Evolutionary conservation across 2,329 filamentous ascomycete genomes (phyloP).

Genomic region (Epichloe aotearoae): DNA sequence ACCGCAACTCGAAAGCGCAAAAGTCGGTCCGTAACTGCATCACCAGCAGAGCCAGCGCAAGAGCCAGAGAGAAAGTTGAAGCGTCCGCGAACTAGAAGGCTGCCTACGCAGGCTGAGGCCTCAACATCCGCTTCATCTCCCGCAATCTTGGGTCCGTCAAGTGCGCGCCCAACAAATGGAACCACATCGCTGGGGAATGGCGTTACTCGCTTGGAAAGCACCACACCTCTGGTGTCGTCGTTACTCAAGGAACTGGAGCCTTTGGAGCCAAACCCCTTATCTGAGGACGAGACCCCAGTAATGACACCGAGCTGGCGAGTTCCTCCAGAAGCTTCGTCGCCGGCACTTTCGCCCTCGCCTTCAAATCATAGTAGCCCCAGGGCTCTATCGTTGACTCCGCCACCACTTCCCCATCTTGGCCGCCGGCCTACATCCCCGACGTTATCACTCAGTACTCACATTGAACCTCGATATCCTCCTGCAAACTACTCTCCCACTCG

Average conservation of each 20-base stretch:
- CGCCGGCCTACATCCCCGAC: constrained; percentile 50
- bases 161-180: constrained; percentile 7
- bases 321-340: constrained; percentile 36
- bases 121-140: constrained; percentile 28
- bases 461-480: constrained; percentile 61
- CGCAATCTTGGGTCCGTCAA: constrained; percentile 16
- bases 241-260: constrained; percentile 78
- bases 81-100: constrained; percentile 65
- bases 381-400: constrained; percentile 55
- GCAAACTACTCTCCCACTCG: constrained; percentile 57
- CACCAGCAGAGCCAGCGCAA: constrained; percentile 52
- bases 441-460: constrained; percentile 53
- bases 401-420: constrained; percentile 42
- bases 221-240: constrained; percentile 73
- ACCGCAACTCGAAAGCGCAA: constrained; percentile 57
- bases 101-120: constrained; percentile 34
- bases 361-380: constrained; percentile 55
- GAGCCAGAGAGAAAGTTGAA: constrained; percentile 77
- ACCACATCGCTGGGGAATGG: constrained; percentile 12
- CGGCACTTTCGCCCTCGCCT: constrained; percentile 49
- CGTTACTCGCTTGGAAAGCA: constrained; percentile 23
- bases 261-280: constrained; percentile 54
- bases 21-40: constrained; percentile 53
- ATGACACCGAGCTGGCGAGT: constrained; percentile 17
- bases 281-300: constrained; percentile 38